Conservation (phyloP, 2,329 filamentous ascomycete species). For the Fragosphaeria purpurea region DNA sequence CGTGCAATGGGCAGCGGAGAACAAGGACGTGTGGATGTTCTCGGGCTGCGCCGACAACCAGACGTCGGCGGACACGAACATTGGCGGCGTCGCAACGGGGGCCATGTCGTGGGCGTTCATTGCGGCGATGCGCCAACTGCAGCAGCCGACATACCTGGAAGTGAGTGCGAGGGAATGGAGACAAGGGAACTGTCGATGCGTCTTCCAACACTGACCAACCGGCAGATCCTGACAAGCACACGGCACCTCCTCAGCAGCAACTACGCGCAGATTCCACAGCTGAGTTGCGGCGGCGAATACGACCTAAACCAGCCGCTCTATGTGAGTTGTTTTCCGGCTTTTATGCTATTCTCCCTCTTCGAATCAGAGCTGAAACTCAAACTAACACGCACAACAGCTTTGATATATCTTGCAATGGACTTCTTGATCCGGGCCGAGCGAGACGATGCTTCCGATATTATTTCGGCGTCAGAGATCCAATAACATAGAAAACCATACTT, state of each 20-base stretch:
- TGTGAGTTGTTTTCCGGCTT: too few relatives aligned
- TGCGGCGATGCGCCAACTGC: conserved; percentile 21
- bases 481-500: too few relatives aligned
- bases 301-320: conserved; percentile 15
- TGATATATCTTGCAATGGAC: too few relatives aligned
- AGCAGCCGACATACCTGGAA: conserved; percentile 22
- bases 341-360: too few relatives aligned
- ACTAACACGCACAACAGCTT: too few relatives aligned
- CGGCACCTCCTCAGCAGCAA: conserved; percentile 14
- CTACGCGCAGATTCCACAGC: conserved; percentile 19
- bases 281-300: conserved; percentile 21
- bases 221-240: conserved; percentile 16
- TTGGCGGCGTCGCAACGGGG: conserved; percentile 24
- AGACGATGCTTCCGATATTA: too few relatives aligned
- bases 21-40: conserved; percentile 33
- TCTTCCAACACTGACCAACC: neutral
- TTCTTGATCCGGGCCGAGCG: too few relatives aligned
- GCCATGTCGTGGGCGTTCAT: conserved; percentile 31
- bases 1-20: conserved; percentile 27
- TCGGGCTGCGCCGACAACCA: conserved; percentile 29
- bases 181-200: neutral
- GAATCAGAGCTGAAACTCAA: too few relatives aligned
- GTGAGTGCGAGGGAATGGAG: conserved; percentile 9
- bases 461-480: too few relatives aligned
- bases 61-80: conserved; percentile 28